These are phyloP conservation scores for Cicer judaicum DNA, from an alignment of 306 rosid genomes.

Conservation along the genomic window DNA sequence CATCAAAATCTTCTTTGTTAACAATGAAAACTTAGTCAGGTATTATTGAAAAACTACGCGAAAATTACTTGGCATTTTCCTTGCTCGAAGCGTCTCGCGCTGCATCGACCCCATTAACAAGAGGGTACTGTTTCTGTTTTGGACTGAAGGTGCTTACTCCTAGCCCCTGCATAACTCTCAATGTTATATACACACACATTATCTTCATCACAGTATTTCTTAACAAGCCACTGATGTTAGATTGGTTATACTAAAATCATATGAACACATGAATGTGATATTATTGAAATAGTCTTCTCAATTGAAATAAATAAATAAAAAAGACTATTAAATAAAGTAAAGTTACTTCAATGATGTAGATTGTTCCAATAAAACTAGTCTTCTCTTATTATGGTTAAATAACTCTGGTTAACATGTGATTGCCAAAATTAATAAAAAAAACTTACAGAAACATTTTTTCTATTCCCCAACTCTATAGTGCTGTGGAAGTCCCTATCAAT, in stretches of 20 bases:
- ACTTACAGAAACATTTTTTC: slow-evolving; percentile 70
- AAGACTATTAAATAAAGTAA: too few species aligned
- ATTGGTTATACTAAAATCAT: too few species aligned
- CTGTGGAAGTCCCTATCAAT: slow-evolving; percentile 75
- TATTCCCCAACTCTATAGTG: slow-evolving; percentile 69
- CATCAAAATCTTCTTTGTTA: not conserved
- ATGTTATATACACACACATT: not conserved
- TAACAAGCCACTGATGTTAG: too few species aligned
- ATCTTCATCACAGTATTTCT: not conserved
- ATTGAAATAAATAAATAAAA: too few species aligned
- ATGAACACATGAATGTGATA: too few species aligned
- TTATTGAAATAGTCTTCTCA: too few species aligned
- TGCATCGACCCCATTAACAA: slow-evolving; percentile 68
- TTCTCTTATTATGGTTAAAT: too few species aligned
- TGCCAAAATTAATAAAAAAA: not conserved
- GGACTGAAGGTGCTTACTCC: slow-evolving; percentile 71
- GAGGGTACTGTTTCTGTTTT: slow-evolving; percentile 56
- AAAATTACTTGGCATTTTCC: slow-evolving; percentile 61
- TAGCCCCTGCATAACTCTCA: slow-evolving; percentile 59
- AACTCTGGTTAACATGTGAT: not conserved
- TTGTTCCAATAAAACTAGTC: too few species aligned
- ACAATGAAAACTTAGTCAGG: not conserved
- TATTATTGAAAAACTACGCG: not conserved
- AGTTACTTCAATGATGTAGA: too few species aligned
- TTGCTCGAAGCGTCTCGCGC: slow-evolving; percentile 53